These are phyloP conservation scores for Pichia kluyveri DNA, from an alignment of 805 yeast genomes.

Conservation along the genomic window DNA sequence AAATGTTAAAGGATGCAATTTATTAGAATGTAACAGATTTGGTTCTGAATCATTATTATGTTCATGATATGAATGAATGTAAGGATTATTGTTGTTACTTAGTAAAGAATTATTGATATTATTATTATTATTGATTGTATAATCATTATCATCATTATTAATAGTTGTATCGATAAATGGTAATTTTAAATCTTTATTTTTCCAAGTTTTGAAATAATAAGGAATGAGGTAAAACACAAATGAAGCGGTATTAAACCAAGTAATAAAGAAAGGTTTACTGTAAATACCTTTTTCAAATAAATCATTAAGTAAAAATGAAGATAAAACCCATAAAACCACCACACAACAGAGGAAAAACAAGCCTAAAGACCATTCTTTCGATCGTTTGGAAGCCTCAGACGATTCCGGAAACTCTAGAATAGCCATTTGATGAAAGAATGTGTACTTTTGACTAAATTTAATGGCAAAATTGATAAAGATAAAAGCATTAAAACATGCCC, in stretches of 20 bases:
- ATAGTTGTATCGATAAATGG: neutral
- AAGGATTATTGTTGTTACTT: neutral
- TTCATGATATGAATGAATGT: neutral
- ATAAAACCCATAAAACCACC: constrained; percentile 81
- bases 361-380: constrained; percentile 64
- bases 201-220: constrained; percentile 20
- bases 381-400: neutral
- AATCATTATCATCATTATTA: neutral
- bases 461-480: too few species aligned
- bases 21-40: neutral
- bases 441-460: neutral
- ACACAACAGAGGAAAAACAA: constrained; percentile 64
- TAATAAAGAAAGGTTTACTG: constrained; percentile 85
- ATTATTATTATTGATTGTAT: neutral
- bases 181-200: constrained; percentile 4
- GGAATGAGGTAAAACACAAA: constrained; percentile 74
- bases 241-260: constrained; percentile 83
- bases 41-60: neutral
- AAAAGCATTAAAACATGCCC: too few species aligned
- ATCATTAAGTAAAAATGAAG: constrained; percentile 77
- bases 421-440: neutral
- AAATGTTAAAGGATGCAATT: constrained; percentile 25
- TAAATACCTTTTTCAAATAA: constrained; percentile 59
- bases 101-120: neutral
- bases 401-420: neutral